Percentiles rank a stretch among this genome's conserved stretches.
Evolutionary conservation across 2,329 filamentous ascomycete genomes (phyloP).

Genomic region (Phialocephala subalpina): DNA sequence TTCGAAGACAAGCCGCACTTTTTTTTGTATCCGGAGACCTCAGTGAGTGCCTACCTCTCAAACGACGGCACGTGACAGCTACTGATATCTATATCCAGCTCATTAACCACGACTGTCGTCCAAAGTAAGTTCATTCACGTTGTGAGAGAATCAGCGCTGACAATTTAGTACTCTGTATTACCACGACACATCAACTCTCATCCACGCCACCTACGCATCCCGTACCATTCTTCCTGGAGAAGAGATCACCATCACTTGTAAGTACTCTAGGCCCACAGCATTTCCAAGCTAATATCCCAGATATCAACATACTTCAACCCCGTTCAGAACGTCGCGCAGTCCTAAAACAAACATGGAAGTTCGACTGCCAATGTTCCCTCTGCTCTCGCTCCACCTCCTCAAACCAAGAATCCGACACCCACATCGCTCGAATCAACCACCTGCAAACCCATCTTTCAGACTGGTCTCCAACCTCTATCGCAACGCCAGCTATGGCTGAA

Average conservation of each 20-base stretch:
- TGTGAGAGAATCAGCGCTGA: constrained; percentile 12
- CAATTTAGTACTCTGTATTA: constrained; percentile 44
- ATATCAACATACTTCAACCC: constrained; percentile 45
- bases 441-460: constrained; percentile 47
- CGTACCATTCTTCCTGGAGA: constrained; percentile 49
- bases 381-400: constrained; percentile 43
- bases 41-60: constrained; percentile 29
- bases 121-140: constrained; percentile 43
- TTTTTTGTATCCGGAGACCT: constrained; percentile 41
- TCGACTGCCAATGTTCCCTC: constrained; percentile 48
- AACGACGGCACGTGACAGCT: background rate
- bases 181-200: constrained; percentile 47
- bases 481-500: constrained; percentile 47
- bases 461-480: constrained; percentile 42
- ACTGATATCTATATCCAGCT: constrained; percentile 38
- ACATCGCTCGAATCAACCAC: constrained; percentile 44
- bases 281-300: constrained; percentile 24
- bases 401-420: constrained; percentile 45
- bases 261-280: background rate
- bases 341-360: constrained; percentile 48
- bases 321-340: constrained; percentile 41
- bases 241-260: constrained; percentile 52
- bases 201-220: constrained; percentile 48
- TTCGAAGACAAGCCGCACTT: constrained; percentile 39
- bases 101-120: constrained; percentile 53